Base-by-base conservation (phyloP, 352 stramenopile genomes). In the Phytophthora sojae region DNA sequence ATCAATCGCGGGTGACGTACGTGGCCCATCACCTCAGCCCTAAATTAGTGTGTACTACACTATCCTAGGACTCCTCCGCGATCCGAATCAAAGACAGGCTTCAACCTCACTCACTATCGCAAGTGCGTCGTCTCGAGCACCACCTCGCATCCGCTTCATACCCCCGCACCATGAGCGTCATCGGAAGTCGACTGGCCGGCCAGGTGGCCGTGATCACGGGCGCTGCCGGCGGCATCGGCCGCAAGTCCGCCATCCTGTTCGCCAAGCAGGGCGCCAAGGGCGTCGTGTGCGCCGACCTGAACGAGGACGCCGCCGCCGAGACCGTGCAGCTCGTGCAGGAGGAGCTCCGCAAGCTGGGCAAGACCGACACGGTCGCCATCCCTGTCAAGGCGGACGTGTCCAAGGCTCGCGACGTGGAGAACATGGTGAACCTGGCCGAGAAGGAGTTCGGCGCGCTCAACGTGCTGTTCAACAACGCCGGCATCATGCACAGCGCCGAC, bases 391-490 rank as follows among this genome's bases (percentile, higher is more conserved):
- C 80, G 3, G 89, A 96, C 45, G 89, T 96, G 39, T 93, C 89
- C 67, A 95, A 91, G 73, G 77, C 75, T 30, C 60, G 45, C 14
- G 82, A 95, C 52, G 86, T 90, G 64, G 84, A 94, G 61, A 80
- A 80, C 55, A 95, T 96, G 88, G 71, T 96, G 52, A 74, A 86
- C 23, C 47, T 89, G 61, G 85, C 89, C 11, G 89, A 96, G 62
- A 91, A 90, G 58, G 77, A 93, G 69, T 96, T 95, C 61, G 89
- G 89, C 45, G 79, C 78, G 17, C 65, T 96, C 57, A 82, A 90
- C 60, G 82, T 96, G 51, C 77, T 96, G 19, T 96, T 96, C 77
- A 96, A 96, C 81, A 96, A 96, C 71, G 89, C 89, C 53, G 89
- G 86, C 50, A 90, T 96, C 69, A 96, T 96, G 89, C 86, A 94